Base-by-base conservation (phyloP, 2,329 filamentous ascomycete species). In the Chrysoporthe deuterocubensis region DNA sequence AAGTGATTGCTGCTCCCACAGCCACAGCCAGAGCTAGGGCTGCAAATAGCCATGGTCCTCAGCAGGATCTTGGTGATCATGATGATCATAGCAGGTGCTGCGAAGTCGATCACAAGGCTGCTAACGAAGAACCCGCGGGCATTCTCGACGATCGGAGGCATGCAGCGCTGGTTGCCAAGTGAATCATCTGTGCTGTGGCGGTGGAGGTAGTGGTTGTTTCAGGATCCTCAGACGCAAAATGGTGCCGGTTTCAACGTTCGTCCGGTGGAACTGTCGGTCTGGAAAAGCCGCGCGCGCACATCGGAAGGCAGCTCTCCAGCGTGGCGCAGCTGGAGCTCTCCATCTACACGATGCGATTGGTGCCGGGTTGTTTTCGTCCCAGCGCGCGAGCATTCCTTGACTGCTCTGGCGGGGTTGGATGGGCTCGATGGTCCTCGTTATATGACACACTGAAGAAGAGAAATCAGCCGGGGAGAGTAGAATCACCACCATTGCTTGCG, bases 141-240 rank as follows among this genome's bases (percentile, higher is more conserved):
- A 40, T 43, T n/a, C 26, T 3, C 16, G 21, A 43, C 21, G n/a
- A 43, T 11, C 16, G 52, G 5, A 42, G 16, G 26, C 26, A 34
- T 18, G 52, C 56, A 37, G 56, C 57, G 3, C 37, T 18, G 40
- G 26, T 42, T 16, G 18, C 11, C 18, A 21, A 59, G 57, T 16
- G 40, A 40, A 21, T n/a, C 21, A 26, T 44, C 14, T 21, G 57
- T 60, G 40, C 37, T 13, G 58, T 40, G 40, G 50, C 54, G 50
- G n/a, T 26, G 57, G 48, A 61, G 64, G 52, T 50, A 52, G 52
- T 50, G 54, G 52, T 59, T 48, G 67, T 69, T 69, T 69, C 67
- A 69, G 67, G 52, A 69, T 69, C 54, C 64, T 69, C 67, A 62
- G 67, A 69, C 60, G 64, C 44, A 14, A 26, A 26, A 40, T 26